Conservation (phyloP, 2,329 filamentous ascomycete species). For the Gaeumannomyces tritici region DNA sequence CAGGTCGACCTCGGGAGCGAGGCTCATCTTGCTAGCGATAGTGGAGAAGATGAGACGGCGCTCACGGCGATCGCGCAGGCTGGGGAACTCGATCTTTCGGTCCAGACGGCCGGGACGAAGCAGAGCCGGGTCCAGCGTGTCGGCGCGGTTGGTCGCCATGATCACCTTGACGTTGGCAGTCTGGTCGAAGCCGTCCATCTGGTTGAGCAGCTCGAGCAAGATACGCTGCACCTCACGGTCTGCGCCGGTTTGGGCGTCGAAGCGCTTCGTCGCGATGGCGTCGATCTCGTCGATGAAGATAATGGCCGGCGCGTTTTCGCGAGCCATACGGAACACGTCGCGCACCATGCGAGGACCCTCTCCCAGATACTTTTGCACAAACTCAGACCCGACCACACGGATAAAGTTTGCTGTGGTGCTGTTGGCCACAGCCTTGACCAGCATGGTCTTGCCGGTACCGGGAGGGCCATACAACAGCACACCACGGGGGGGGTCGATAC, state of each 20-base stretch:
- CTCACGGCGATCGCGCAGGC: constrained; percentile 84
- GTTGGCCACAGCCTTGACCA: constrained; percentile 97
- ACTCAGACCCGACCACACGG: constrained; percentile 94
- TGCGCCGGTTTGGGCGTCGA: constrained; percentile 95
- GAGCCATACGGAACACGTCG: constrained; percentile 97
- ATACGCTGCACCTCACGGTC: constrained; percentile 99
- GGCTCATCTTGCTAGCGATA: constrained; percentile 94
- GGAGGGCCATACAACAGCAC: constrained; percentile 94
- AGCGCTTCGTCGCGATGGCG: constrained; percentile 97
- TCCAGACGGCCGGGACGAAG: constrained; percentile 92
- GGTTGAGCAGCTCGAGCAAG: constrained; percentile 90
- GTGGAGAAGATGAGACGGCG: constrained; percentile 93
- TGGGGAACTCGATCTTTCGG: constrained; percentile 98
- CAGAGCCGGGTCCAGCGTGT: constrained; percentile 90
- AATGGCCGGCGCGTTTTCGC: constrained; percentile 95
- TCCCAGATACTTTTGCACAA: constrained; percentile 97
- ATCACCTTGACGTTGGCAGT: constrained; percentile 99
- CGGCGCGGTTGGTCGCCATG: constrained; percentile 98
- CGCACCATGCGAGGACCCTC: constrained; percentile 98
- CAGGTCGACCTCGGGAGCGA: constrained; percentile 91
- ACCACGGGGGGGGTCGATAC: constrained; percentile 94
- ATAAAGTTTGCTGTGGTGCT: constrained; percentile 98
- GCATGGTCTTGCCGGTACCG: constrained; percentile 92
- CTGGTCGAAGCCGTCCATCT: constrained; percentile 99
- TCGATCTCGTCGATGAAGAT: constrained; percentile 99